Evolutionary conservation across 768 basidiomycete genomes (phyloP), one percentile per base, ranked within the genome.

Genomic region (Auricularia cornea): DNA sequence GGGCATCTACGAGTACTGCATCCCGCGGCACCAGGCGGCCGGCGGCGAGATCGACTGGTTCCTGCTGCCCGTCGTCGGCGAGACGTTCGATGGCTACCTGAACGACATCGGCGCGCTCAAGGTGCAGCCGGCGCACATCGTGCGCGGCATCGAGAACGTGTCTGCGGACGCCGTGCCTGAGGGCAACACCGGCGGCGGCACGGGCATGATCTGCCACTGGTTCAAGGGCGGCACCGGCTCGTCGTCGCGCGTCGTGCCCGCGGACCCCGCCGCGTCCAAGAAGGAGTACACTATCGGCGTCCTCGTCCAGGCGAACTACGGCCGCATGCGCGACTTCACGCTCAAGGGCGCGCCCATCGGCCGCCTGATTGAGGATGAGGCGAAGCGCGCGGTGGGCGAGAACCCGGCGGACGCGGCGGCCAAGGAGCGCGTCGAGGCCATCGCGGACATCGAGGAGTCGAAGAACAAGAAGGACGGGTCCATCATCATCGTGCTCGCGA

Each of bases 301-400:
- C 12, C 60, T 61, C 60, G 60, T 61, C 16, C 60, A 61, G 40
- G 60, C 60, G 28, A 61, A 61, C 41, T 48, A 61, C 41, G 60
- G 60, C 40, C 60, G 60, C 28, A 29, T 41, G 40, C 60, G 41
- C 26, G 28, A 61, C 41, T 28, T 61, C 40, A 44, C n/a, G 12
- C 20, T 61, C 0, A 51, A 51, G 3, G 60, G 60, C 51, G 32
- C 51, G 18, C 44, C 60, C 41, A 38, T 61, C 12, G 60, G 60
- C 11, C 35, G 51, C 16, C 40, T 61, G 6, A 11, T 48, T 16
- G 40, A 48, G 30, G 44, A 23, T 10, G n/a, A 44, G 11, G n/a
- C 10, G 41, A 20, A 44, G 41, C 20, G 14, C 40, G 41, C 35
- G 28, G 30, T 8, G 2, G 59, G 18, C 26, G 44, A 23, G 26